Conservation (phyloP, 2,329 filamentous ascomycete species). For the Fusarium sublunatum region DNA sequence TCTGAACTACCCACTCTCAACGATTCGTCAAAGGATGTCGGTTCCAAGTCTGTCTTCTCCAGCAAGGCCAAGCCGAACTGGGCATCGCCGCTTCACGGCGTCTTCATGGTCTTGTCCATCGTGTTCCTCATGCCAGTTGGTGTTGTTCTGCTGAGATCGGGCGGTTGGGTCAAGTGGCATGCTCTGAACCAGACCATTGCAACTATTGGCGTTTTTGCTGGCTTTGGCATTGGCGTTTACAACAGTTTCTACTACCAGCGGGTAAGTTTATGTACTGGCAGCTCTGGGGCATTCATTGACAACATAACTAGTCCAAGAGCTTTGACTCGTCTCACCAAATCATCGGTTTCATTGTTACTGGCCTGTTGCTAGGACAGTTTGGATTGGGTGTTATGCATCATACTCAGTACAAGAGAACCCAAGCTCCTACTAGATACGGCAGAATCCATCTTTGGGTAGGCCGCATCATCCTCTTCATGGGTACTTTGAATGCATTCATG, state of each 20-base stretch:
- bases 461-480: slow-evolving; percentile 63
- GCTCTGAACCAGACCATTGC: slow-evolving; percentile 64
- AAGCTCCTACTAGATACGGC: slow-evolving; percentile 61
- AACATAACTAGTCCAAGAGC: slow-evolving; percentile 57
- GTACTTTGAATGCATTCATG: slow-evolving; percentile 68
- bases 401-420: slow-evolving; percentile 62
- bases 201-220: slow-evolving; percentile 60
- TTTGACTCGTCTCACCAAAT: slow-evolving; percentile 68
- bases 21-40: slow-evolving; percentile 50
- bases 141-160: slow-evolving; percentile 63
- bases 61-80: slow-evolving; percentile 51
- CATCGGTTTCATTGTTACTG: slow-evolving; percentile 66
- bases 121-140: slow-evolving; percentile 67
- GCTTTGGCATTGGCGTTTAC: slow-evolving; percentile 64
- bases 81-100: slow-evolving; percentile 57
- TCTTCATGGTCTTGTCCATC: slow-evolving; percentile 67
- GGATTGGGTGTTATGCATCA: slow-evolving; percentile 67
- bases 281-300: slow-evolving; percentile 15
- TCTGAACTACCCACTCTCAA: slow-evolving; percentile 55
- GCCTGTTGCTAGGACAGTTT: slow-evolving; percentile 64
- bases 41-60: slow-evolving; percentile 50
- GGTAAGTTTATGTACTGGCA: slow-evolving; percentile 52
- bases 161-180: slow-evolving; percentile 66
- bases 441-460: slow-evolving; percentile 69
- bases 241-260: slow-evolving; percentile 65